phyloP scores from a whole-genome alignment of 768 basidiomycete genomes.

The Mycena metata region DNA sequence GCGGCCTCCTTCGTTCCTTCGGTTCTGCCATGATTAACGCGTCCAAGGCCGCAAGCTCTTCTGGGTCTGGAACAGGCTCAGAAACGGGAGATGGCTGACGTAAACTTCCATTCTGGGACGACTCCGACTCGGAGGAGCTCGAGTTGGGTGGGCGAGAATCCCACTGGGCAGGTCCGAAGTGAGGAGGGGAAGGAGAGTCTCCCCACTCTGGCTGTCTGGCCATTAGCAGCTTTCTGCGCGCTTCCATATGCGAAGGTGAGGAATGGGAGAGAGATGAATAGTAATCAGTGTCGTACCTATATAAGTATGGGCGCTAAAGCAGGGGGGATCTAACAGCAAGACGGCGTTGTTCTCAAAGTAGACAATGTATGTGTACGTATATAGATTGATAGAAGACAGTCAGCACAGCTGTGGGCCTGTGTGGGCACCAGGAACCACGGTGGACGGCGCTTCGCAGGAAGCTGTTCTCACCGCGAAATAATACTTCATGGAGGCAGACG shows the following conservation, averaged over 20 bases:
- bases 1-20: not conserved
- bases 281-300: conserved; percentile 1
- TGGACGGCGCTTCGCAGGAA: not conserved
- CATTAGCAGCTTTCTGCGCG: conserved; percentile 41
- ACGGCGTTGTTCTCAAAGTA: not conserved
- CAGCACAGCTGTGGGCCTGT: conserved; percentile 15
- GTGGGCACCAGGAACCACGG: not conserved
- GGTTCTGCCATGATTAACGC: conserved; percentile 22
- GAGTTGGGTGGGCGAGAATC: no score
- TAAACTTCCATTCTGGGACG: no score
- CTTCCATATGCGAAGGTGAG: conserved; percentile 37
- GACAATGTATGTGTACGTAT: not conserved
- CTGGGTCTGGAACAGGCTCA: no score
- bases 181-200: conserved; percentile 32
- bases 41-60: no score
- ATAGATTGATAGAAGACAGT: conserved; percentile 11
- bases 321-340: not conserved
- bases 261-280: not conserved
- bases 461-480: not conserved
- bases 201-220: conserved; percentile 36
- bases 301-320: conserved; percentile 22
- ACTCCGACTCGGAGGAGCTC: no score
- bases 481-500: not conserved
- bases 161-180: conserved; percentile 9
- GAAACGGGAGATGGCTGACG: no score